Evolutionary conservation across 2,329 filamentous ascomycete genomes (phyloP), one percentile per base, ranked within the genome.

Genomic region (Eutypa lata): DNA sequence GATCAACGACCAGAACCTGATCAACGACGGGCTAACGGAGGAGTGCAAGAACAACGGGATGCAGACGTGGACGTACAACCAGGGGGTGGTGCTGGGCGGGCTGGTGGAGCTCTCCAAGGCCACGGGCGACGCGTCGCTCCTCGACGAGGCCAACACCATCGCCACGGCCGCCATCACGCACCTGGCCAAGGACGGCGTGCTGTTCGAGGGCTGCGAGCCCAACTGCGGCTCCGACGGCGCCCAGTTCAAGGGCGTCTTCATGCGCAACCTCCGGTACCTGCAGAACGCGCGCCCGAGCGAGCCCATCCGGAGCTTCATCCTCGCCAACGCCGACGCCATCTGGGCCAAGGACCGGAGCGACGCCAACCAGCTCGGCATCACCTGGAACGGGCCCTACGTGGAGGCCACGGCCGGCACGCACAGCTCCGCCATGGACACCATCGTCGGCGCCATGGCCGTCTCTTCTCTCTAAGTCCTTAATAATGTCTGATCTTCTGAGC

Each of bases 201-300:
- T 86, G 1, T 75, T 74, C 53, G 82, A 86, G 53, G 62, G 64
- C 21, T 84, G 82, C 57, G 82, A 85, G 59, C 74, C 77, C 1
- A 64, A 72, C 53, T 82, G 79, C 49, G 74, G 74, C 22, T 65
- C 56, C 11, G 79, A 84, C 56, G 80, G 76, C 1, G 72, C 75
- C 1, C 83, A 87, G 61, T 90, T 90, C 75, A 90, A 90, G 66
- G 87, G 87, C 10, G 73, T 89, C 22, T 89, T 89, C 58, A 77
- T 82, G 52, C 78, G 87, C 4, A 88, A 88, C 59, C 67, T 90
- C 37, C 71, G 75, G 50, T 76, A 78, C 44, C 66, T 90, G 52
- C 74, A 86, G 11, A 62, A 71, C 4, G 76, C 67, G 1, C 74
- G 73, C 0, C 77, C 77, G 1, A 69, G 76, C 48, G 67, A 73